phyloP scores from a whole-genome alignment of 1,284 basidiomycete species.

The Chalciporus sp. region DNA sequence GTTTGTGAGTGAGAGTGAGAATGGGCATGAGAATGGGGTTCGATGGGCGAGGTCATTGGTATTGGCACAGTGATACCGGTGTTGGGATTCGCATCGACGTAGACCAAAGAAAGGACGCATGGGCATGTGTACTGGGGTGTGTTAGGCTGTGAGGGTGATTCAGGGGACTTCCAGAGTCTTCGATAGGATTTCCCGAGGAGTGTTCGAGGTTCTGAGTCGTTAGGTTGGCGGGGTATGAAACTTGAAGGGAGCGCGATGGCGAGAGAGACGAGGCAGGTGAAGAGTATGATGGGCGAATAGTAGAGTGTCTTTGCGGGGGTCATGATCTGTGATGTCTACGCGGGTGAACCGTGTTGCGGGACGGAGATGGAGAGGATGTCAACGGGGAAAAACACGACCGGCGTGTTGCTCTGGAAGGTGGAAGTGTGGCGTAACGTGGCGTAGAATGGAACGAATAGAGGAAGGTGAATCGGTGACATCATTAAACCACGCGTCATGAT shows the following conservation, averaged over 20 bases:
- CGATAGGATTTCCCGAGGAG: slow-evolving; percentile 24
- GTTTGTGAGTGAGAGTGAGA: neutral
- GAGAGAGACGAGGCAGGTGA: slow-evolving; percentile 15
- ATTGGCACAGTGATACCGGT: too few species aligned
- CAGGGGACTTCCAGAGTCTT: neutral
- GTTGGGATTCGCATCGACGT: neutral
- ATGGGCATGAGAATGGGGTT: neutral
- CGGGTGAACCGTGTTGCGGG: neutral
- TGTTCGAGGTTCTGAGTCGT: slow-evolving; percentile 12
- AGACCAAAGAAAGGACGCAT: neutral
- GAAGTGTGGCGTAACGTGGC: neutral
- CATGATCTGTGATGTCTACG: slow-evolving; percentile 8
- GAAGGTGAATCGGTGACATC: neutral
- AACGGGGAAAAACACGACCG: slow-evolving; percentile 20
- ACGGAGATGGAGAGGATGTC: neutral
- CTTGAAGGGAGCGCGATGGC: slow-evolving; percentile 5
- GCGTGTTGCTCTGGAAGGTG: slow-evolving; percentile 59
- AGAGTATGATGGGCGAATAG: neutral
- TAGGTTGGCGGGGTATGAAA: neutral
- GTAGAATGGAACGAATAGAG: neutral
- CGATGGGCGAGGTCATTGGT: too few species aligned
- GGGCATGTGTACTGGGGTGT: neutral
- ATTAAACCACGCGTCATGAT: neutral
- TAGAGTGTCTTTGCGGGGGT: neutral
- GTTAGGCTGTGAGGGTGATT: neutral